Percentiles rank a stretch among this genome's conserved stretches.
Conservation (phyloP, 345 rosid genomes). For the Turritis glabra region DNA sequence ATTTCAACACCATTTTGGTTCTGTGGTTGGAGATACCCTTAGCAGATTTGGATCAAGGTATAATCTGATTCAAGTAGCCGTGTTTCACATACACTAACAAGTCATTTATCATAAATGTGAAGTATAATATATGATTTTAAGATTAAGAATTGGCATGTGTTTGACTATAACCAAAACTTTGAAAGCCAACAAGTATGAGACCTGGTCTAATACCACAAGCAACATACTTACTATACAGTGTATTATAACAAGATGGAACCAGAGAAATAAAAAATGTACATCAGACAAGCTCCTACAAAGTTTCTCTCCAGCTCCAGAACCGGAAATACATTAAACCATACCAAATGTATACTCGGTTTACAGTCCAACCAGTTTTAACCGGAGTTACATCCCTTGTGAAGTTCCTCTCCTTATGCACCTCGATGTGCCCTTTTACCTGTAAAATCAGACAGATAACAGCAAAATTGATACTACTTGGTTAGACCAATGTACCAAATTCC, state of each 20-base stretch:
- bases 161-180: slow-evolving; percentile 29
- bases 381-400: slow-evolving; percentile 7
- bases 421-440: slow-evolving; percentile 23
- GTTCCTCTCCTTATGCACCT: slow-evolving; percentile 14
- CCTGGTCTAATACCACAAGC: slow-evolving; percentile 34
- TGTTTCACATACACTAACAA: not conserved
- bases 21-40: too few relatives aligned
- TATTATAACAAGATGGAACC: slow-evolving; percentile 36
- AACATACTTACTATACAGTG: slow-evolving; percentile 36
- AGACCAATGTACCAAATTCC: slow-evolving; percentile 15
- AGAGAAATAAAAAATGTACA: slow-evolving; percentile 32
- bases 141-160: slow-evolving; percentile 20
- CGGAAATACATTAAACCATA: slow-evolving; percentile 31
- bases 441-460: not conserved
- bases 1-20: too few relatives aligned
- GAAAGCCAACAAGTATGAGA: slow-evolving; percentile 28
- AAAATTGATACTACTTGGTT: slow-evolving; percentile 1
- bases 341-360: slow-evolving; percentile 30
- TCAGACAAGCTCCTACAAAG: slow-evolving; percentile 33
- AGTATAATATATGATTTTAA: not conserved
- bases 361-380: slow-evolving; percentile 33
- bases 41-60: not conserved
- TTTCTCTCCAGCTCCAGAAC: slow-evolving; percentile 29
- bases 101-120: not conserved
- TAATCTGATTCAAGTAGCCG: not conserved